Conservation (phyloP, 2,329 filamentous ascomycete genomes). For the Fusarium succisae region DNA sequence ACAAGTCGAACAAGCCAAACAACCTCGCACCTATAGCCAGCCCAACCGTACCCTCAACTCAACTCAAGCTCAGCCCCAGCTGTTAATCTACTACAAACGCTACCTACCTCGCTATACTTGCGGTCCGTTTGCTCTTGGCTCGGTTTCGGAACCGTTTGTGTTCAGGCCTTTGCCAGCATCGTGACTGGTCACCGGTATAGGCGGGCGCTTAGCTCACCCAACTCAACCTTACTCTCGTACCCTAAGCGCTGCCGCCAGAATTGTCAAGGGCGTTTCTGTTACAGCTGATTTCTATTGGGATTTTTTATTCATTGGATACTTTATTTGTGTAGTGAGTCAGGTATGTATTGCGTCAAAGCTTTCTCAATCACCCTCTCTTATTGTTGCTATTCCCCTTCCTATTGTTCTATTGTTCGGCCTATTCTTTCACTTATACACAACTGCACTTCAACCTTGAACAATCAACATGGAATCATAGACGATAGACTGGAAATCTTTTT, state of each 20-base stretch:
- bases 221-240: slow-evolving; percentile 8
- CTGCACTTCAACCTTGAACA: slow-evolving; percentile 21
- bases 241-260: slow-evolving; percentile 42
- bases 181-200: slow-evolving; percentile 37
- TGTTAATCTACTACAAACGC: slow-evolving; percentile 9
- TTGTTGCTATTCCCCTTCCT: slow-evolving; percentile 37
- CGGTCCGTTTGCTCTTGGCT: slow-evolving; percentile 30
- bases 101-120: neutral
- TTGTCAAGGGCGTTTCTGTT: slow-evolving; percentile 30
- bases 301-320: slow-evolving; percentile 33
- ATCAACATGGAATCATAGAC: slow-evolving; percentile 42
- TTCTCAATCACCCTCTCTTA: slow-evolving; percentile 37
- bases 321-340: slow-evolving; percentile 37
- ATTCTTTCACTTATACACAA: slow-evolving; percentile 22
- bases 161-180: slow-evolving; percentile 17
- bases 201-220: slow-evolving; percentile 41
- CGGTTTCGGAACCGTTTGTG: slow-evolving; percentile 29
- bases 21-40: slow-evolving; percentile 22
- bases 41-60: slow-evolving; percentile 13
- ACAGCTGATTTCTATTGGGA: slow-evolving; percentile 18
- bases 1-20: slow-evolving; percentile 32
- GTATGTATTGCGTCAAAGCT: slow-evolving; percentile 26
- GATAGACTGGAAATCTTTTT: slow-evolving; percentile 24
- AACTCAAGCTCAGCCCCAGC: slow-evolving; percentile 7
- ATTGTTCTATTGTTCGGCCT: slow-evolving; percentile 30